Base-by-base conservation (phyloP, 169 alveolate species). In the Eimeria necatrix region DNA sequence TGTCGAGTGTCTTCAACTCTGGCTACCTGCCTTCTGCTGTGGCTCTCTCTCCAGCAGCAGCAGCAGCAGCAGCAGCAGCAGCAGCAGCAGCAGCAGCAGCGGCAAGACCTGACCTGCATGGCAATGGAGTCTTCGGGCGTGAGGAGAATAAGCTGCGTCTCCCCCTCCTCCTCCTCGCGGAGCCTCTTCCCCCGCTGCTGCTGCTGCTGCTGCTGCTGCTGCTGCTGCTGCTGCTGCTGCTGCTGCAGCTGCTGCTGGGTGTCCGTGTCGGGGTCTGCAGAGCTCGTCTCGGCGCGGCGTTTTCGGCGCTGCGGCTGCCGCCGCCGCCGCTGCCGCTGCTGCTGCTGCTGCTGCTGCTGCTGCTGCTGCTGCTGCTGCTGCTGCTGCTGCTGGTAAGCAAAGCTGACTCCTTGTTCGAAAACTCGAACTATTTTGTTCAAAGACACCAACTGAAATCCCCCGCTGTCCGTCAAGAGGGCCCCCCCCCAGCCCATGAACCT, bases 391-490 rank as follows among this genome's bases (percentile, higher is more conserved):
- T 41, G 52, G 6, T 14, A 8, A 3, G 22, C 41, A 5, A 71
- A 71, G 51, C 51, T 9, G 48, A n/a, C 81, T 2, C 51, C 52
- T 71, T 71, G 49, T 20, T n/a, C 81, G 12, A 41, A 76, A 16
- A 18, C 60, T 12, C 56, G 4, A 32, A 4, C 61, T 5, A 32
- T 24, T 32, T 8, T 3, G 18, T 4, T 8, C 6, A 76, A 41
- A 49, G 26, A 32, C 61, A n/a, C 56, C 10, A 46, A 10, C 86
- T 48, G 24, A 10, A 4, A 48, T 22, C 86, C 87, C 5, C 99
- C 99, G 94, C 99, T 97, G 96, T 99, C 99, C 3, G 99, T 99
- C 78, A 99, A 97, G 70, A 99, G 97, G 89, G 98, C 98, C 84
- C 98, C 94, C 32, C 97, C 96, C 99, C 99, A 99, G 48, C 97